These are phyloP conservation scores for Alternaria dauci DNA, from an alignment of 2,329 filamentous ascomycete genomes.

Conservation along the genomic window DNA sequence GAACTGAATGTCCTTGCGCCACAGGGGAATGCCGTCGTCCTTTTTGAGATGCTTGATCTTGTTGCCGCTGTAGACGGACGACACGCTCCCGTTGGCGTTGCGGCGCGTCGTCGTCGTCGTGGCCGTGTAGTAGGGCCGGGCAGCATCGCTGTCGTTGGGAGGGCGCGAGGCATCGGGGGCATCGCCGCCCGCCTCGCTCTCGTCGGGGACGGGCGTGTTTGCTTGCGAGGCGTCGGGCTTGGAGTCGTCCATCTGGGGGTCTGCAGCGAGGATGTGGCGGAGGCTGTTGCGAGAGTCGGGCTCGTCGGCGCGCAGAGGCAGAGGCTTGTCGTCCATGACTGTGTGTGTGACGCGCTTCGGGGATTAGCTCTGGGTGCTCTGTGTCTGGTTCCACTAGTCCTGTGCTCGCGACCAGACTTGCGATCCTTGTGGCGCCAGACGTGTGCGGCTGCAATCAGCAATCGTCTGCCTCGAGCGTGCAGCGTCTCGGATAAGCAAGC, in stretches of 20 bases:
- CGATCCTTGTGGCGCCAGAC: neutral
- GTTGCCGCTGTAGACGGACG: constrained; percentile 72
- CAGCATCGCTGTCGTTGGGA: constrained; percentile 36
- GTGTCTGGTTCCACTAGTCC: constrained; percentile 6
- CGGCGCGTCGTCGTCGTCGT: constrained; percentile 63
- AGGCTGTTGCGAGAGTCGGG: constrained; percentile 51
- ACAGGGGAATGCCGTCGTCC: constrained; percentile 85
- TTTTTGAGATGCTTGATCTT: constrained; percentile 90
- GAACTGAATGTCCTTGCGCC: constrained; percentile 87
- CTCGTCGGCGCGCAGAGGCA: constrained; percentile 41
- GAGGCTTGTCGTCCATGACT: constrained; percentile 13
- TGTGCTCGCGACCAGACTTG: constrained; percentile 1
- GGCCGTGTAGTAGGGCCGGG: constrained; percentile 55
- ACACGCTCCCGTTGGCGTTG: constrained; percentile 71
- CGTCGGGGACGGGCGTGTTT: constrained; percentile 45
- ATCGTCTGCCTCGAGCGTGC: neutral
- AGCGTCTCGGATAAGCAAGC: neutral
- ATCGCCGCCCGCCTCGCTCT: constrained; percentile 42
- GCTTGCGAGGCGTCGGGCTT: constrained; percentile 39
- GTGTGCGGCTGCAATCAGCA: neutral
- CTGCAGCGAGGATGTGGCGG: constrained; percentile 50
- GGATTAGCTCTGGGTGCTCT: constrained; percentile 1
- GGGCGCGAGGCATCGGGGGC: constrained; percentile 38
- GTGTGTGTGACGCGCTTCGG: neutral
- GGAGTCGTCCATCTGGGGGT: constrained; percentile 48